Conservation (phyloP, 306 rosid species). For the Lathyrus sativus region DNA sequence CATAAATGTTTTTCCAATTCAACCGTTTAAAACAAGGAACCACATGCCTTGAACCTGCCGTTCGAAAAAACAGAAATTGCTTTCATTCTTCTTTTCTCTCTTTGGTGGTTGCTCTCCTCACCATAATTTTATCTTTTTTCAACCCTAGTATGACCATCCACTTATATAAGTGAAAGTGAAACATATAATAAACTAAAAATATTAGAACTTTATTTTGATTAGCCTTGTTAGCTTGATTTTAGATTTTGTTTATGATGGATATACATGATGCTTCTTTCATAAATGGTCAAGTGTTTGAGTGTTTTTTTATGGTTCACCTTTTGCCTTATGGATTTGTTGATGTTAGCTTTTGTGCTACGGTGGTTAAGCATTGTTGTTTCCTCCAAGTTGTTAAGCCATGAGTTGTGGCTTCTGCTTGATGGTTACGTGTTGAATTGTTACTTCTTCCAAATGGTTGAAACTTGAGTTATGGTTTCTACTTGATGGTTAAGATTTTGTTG, state of each 20-base stretch:
- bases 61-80: too few relatives aligned
- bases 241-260: neutral
- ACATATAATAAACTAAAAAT: too few relatives aligned
- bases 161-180: too few relatives aligned
- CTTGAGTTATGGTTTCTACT: neutral
- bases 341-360: neutral
- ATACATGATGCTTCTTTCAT: neutral
- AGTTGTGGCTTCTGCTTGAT: neutral
- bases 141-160: too few relatives aligned
- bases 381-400: neutral
- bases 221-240: neutral
- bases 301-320: neutral
- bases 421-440: neutral
- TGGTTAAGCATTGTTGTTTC: neutral
- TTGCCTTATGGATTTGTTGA: neutral
- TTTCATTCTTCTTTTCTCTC: too few relatives aligned
- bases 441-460: too few relatives aligned
- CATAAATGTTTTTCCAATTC: too few relatives aligned
- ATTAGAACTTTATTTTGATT: neutral
- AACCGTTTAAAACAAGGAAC: too few relatives aligned
- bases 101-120: too few relatives aligned
- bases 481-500: neutral
- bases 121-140: too few relatives aligned
- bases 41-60: too few relatives aligned
- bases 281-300: neutral